Conservation (phyloP, 164 flowering plant species). For the Dillenia turbinata region DNA sequence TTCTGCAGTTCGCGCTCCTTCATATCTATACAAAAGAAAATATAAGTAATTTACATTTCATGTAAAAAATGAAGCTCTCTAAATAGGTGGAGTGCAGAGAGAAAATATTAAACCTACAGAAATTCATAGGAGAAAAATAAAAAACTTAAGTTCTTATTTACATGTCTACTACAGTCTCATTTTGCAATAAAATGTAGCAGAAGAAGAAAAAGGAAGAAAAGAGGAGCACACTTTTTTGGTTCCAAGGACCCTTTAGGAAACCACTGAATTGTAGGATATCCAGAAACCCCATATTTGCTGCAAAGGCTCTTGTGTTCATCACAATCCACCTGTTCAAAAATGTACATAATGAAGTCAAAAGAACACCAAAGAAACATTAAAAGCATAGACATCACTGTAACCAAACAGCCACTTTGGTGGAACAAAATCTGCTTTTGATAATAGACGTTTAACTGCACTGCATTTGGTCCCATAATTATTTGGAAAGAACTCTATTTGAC, state of each 20-base stretch:
- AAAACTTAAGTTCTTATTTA: no score
- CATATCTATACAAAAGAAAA: slow-evolving; percentile 49
- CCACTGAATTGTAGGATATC: slow-evolving; percentile 96
- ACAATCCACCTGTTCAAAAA: slow-evolving; percentile 74
- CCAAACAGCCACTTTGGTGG: no score
- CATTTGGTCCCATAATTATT: no score
- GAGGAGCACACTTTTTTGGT: slow-evolving; percentile 75
- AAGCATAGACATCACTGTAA: no score
- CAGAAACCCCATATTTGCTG: slow-evolving; percentile 75
- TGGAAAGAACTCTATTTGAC: no score
- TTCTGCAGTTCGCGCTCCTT: slow-evolving; percentile 89
- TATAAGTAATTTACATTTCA: not conserved
- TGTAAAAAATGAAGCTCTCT: not conserved
- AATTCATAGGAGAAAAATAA: no score
- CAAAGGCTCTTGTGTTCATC: slow-evolving; percentile 88
- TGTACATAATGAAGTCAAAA: not conserved
- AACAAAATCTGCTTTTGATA: no score
- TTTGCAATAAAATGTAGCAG: not conserved
- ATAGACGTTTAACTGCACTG: no score
- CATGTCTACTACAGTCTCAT: no score
- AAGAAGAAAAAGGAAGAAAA: not conserved
- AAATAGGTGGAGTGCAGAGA: no score
- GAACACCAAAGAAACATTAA: not conserved
- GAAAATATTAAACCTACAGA: no score
- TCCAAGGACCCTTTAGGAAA: slow-evolving; percentile 91